Base-by-base conservation (phyloP, 2,329 filamentous ascomycete genomes). In the Endoconidiophora polonica region DNA sequence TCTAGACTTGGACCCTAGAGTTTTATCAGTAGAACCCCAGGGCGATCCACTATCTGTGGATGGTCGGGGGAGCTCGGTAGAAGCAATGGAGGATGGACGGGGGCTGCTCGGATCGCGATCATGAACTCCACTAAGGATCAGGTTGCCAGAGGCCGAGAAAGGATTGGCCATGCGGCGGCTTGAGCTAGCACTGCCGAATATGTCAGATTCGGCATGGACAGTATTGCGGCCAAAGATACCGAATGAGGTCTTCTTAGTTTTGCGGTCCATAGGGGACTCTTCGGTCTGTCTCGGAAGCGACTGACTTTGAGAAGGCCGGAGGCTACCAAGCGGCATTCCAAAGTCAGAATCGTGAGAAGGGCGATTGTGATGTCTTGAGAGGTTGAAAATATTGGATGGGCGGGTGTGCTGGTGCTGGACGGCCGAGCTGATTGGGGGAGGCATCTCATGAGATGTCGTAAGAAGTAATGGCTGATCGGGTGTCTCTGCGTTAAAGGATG, bases 11-110 rank as follows among this genome's bases (percentile, higher is more conserved):
- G 26, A 33, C 26, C 26, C 26, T 10, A 33, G 12, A 33, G 26
- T 10, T 33, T 33, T 66, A n/a, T 63, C 65, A 0, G 68, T 68
- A 1, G 73, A 71, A 61, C 79, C 82, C 65, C 83, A 86, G 54
- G 87, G 84, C 22, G 81, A 83, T 44, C 79, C 76, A 55, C 80
- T 85, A 54, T 91, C 86, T 1, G 82, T 83, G 1, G 84, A 88
- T 4, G 85, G 86, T 44, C 85, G 73, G 1, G 84, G 82, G 48
- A 88, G 69, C 52, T 85, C 81, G 4, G 72, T 72, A 0, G 81
- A 84, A 12, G 77, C 76, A 53, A 82, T 81, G 2, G 81, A 84
- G 1, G 76, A 69, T 10, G 83, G 82, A 16, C 83, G 70, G 1
- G 83, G 80, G 60, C 73, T 71, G 60, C 71, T 69, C 2, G 70